Evolutionary conservation across 2,329 filamentous ascomycete species (phyloP).

Genomic region (Iodosphaeria phyllophila): DNA sequence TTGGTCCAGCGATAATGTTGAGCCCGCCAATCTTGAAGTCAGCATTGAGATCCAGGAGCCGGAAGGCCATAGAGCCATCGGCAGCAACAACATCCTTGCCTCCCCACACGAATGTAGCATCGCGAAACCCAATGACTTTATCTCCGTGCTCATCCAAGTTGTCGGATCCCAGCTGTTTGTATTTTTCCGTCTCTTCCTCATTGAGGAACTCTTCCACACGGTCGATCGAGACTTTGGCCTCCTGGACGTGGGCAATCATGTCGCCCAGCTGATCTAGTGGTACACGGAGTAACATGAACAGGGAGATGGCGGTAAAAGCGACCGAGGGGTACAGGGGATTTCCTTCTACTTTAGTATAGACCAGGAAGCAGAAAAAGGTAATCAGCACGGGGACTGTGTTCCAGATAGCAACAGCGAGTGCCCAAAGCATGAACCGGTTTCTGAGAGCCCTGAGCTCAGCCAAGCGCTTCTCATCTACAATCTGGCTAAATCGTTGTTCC

Average conservation of each 20-base stretch:
- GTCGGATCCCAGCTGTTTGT: constrained; percentile 58
- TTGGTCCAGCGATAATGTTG: constrained; percentile 84
- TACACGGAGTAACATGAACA: constrained; percentile 85
- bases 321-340: constrained; percentile 82
- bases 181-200: constrained; percentile 94
- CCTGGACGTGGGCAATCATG: constrained; percentile 96
- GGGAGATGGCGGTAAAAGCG: constrained; percentile 87
- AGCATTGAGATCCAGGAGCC: constrained; percentile 65
- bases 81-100: constrained; percentile 39
- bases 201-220: constrained; percentile 87
- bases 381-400: constrained; percentile 90
- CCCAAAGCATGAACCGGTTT: constrained; percentile 78
- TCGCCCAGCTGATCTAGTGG: constrained; percentile 91
- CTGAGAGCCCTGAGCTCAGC: constrained; percentile 64
- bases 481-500: constrained; percentile 76
- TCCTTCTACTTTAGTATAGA: constrained; percentile 79
- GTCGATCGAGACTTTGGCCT: constrained; percentile 90
- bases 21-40: constrained; percentile 72
- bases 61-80: constrained; percentile 57
- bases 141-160: constrained; percentile 51
- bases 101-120: constrained; percentile 82
- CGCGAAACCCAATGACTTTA: constrained; percentile 64
- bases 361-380: constrained; percentile 87
- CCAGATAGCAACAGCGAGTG: constrained; percentile 82
- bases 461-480: constrained; percentile 76